Evolutionary conservation across 176 grass and related monocot species (phyloP).

Genomic region (Hordeum marinum): DNA sequence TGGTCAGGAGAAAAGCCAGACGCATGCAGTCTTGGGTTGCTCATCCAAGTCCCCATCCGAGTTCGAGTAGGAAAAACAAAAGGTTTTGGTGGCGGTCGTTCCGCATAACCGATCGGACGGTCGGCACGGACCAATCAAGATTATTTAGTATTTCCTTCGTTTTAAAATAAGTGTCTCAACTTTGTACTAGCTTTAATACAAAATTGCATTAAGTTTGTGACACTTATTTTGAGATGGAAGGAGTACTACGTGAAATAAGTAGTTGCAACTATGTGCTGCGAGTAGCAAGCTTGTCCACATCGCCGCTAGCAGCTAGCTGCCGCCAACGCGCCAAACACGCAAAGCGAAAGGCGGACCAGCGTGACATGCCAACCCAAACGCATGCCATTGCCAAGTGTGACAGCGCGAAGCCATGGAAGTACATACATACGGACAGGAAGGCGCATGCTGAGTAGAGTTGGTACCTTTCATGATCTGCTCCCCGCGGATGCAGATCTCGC

Average conservation of each 20-base stretch:
- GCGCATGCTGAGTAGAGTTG: neutral
- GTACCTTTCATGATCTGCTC: constrained; percentile 96
- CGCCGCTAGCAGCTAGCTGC: neutral
- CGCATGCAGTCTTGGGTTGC: neutral
- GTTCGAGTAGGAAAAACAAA: neutral
- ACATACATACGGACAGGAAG: too few relatives aligned
- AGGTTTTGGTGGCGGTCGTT: neutral
- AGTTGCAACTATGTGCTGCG: neutral
- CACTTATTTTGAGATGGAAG: too few relatives aligned
- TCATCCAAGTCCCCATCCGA: neutral
- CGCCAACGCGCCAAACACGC: neutral
- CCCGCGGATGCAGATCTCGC: constrained; percentile 91
- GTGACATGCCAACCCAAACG: too few relatives aligned
- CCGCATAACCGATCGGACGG: neutral
- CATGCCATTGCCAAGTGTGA: neutral
- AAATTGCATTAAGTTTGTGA: too few relatives aligned
- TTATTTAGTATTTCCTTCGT: too few relatives aligned
- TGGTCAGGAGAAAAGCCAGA: neutral
- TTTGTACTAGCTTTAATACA: too few relatives aligned
- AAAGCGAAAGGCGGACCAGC: neutral
- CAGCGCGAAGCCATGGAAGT: neutral
- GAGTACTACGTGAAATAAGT: too few relatives aligned
- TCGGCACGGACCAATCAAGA: neutral
- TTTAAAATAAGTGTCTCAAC: too few relatives aligned
- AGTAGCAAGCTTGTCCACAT: neutral